Conservation (phyloP, 164 flowering plant species). For the Kingdonia uniflora region DNA sequence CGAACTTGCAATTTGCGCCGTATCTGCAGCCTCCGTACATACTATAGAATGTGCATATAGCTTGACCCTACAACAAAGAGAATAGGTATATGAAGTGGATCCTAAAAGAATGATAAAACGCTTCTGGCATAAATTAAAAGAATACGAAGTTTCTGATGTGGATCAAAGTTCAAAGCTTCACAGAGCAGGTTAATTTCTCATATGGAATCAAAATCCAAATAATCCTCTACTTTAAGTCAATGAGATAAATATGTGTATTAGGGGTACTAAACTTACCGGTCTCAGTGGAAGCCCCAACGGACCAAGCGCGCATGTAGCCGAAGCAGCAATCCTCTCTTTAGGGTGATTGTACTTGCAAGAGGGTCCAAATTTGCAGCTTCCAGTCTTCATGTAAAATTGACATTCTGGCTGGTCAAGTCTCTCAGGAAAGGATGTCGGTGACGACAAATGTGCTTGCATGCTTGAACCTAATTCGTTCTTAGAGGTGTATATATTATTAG, state of each 20-base stretch:
- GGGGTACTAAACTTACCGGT: conserved; percentile 45
- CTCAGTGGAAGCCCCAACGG: conserved; percentile 64
- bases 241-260: background rate
- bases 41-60: conserved; percentile 22
- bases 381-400: conserved; percentile 63
- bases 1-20: conserved; percentile 67
- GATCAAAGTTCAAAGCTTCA: too few species aligned
- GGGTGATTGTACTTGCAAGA: conserved; percentile 82
- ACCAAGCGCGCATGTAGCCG: conserved; percentile 23
- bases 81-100: too few species aligned
- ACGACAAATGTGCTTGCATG: conserved; percentile 23
- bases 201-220: too few species aligned
- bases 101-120: too few species aligned
- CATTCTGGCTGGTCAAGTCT: conserved; percentile 84
- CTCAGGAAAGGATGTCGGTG: conserved; percentile 39
- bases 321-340: conserved; percentile 41
- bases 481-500: conserved; percentile 28
- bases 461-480: conserved; percentile 30
- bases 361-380: conserved; percentile 72
- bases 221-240: too few species aligned
- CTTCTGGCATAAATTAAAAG: too few species aligned
- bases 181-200: too few species aligned
- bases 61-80: conserved; percentile 16
- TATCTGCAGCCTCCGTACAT: conserved; percentile 39
- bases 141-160: too few species aligned